Evolutionary conservation across 257 asterid species (phyloP).

Genomic region (Solanum gandarillasii): DNA sequence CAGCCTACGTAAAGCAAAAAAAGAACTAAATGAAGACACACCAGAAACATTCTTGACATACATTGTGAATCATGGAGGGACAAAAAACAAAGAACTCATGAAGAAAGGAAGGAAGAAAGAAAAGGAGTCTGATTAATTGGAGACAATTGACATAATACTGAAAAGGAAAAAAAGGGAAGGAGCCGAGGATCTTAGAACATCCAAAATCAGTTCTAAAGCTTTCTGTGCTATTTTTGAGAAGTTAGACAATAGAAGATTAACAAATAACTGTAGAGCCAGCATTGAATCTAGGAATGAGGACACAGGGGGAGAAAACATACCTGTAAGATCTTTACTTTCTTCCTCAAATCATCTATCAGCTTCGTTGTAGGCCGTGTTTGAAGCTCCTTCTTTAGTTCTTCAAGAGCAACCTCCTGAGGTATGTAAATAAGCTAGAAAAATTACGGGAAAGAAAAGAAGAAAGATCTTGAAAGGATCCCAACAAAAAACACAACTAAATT

Average conservation of each 20-base stretch:
- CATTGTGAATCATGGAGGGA: background rate
- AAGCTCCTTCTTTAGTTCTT: conserved; percentile 77
- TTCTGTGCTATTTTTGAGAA: background rate
- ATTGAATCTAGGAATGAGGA: background rate
- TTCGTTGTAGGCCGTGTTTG: conserved; percentile 81
- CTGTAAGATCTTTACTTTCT: conserved; percentile 96
- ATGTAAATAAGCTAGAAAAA: background rate
- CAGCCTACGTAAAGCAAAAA: conserved; percentile 48
- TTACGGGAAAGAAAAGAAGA: background rate
- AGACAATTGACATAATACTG: background rate
- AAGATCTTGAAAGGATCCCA: background rate
- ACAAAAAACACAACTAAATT: background rate
- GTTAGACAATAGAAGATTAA: background rate
- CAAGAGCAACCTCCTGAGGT: conserved; percentile 61
- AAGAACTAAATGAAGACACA: background rate
- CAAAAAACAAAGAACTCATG: background rate
- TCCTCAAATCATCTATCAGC: conserved; percentile 80
- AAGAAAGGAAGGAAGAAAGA: background rate
- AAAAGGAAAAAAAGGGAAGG: background rate
- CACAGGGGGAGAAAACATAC: conserved; percentile 10
- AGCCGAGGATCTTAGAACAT: background rate
- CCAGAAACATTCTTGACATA: background rate
- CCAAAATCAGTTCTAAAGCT: background rate
- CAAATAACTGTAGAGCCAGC: background rate
- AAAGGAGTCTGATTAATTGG: background rate